phyloP scores from a whole-genome alignment of 352 stramenopile species.

The Pythium coloratum region DNA sequence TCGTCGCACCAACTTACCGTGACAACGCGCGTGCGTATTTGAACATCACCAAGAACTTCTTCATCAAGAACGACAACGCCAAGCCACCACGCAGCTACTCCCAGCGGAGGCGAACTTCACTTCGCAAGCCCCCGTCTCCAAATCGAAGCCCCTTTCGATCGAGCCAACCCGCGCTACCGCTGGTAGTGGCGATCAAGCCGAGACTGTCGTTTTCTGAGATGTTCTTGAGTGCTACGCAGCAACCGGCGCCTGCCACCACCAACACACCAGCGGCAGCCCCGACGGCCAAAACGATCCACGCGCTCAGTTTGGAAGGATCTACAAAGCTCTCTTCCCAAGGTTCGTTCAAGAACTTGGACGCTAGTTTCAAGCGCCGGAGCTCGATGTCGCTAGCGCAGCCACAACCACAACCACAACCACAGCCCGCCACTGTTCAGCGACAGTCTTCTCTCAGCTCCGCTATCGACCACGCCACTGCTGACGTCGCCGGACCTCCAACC shows the following conservation, averaged over 20 bases:
- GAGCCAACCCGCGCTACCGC: neutral
- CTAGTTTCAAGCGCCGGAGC: neutral
- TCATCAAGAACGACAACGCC: slow-evolving; percentile 46
- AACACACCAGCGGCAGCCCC: neutral
- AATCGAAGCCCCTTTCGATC: neutral
- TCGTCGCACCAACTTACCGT: slow-evolving; percentile 42
- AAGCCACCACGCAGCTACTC: slow-evolving; percentile 15
- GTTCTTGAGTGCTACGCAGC: neutral
- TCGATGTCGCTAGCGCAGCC: neutral
- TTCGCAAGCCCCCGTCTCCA: neutral
- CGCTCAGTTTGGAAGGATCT: neutral
- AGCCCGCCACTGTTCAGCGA: neutral
- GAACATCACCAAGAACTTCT: slow-evolving; percentile 71
- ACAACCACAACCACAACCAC: too few relatives aligned
- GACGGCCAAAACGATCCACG: neutral
- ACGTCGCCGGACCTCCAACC: neutral
- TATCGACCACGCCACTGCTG: neutral
- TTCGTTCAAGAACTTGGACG: neutral
- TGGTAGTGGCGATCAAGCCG: neutral
- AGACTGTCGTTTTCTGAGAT: slow-evolving; percentile 6
- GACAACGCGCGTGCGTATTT: slow-evolving; percentile 36
- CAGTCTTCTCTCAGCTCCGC: slow-evolving; percentile 1
- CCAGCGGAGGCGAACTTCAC: neutral
- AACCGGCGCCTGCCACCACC: neutral
- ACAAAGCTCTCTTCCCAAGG: neutral